These are phyloP conservation scores for Daldinia decipiens DNA, from an alignment of 495 filamentous ascomycete species.

Conservation along the genomic window DNA sequence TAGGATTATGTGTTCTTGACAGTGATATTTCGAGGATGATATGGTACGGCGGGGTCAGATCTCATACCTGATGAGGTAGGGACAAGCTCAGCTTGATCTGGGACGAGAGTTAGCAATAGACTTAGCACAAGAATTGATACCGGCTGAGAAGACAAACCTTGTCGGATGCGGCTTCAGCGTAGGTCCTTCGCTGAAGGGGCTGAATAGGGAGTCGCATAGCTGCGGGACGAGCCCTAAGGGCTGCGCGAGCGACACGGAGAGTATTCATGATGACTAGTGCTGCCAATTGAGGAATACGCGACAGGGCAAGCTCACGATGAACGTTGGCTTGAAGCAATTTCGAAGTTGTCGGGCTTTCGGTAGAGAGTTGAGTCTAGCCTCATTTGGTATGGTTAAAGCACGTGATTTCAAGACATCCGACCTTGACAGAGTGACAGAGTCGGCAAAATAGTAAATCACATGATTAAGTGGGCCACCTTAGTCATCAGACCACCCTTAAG, in stretches of 20 bases:
- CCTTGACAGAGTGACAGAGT: background rate
- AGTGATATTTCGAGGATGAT: background rate
- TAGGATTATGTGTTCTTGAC: constrained; percentile 6
- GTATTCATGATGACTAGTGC: constrained; percentile 80
- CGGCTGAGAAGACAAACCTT: constrained; percentile 57
- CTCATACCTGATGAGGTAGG: constrained; percentile 95
- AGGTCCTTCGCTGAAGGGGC: constrained; percentile 84
- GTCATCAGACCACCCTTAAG: constrained; percentile 16
- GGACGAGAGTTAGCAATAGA: constrained; percentile 45
- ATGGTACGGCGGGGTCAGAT: background rate
- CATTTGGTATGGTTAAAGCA: constrained; percentile 24
- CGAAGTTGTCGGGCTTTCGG: constrained; percentile 55
- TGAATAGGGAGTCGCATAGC: constrained; percentile 73
- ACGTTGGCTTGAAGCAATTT: constrained; percentile 54
- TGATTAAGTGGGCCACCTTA: constrained; percentile 21
- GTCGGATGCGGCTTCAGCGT: constrained; percentile 92
- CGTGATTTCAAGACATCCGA: constrained; percentile 28
- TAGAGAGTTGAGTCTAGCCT: constrained; percentile 39
- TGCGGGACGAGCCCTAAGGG: constrained; percentile 79
- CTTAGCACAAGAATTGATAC: background rate
- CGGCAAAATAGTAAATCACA: constrained; percentile 5
- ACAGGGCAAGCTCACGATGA: constrained; percentile 48
- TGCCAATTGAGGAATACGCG: constrained; percentile 59
- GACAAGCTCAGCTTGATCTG: constrained; percentile 98
- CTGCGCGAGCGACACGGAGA: constrained; percentile 87